Conservation (phyloP, 495 filamentous ascomycete genomes). For the Penicillium tannophilum region DNA sequence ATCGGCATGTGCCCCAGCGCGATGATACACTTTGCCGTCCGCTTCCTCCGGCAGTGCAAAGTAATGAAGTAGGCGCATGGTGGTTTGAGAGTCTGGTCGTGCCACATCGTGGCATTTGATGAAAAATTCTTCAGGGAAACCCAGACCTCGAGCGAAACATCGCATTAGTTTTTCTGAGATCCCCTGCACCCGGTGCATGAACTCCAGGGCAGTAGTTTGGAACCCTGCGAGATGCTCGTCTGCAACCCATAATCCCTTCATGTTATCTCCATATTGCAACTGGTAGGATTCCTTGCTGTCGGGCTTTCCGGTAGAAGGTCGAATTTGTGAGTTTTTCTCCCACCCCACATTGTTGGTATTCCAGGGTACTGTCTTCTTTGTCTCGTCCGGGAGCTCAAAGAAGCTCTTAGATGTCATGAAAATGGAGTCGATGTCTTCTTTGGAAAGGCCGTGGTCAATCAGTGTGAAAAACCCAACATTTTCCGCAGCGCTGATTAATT, state of each 20-base stretch:
- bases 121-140: conserved; percentile 60
- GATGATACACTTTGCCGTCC: conserved; percentile 52
- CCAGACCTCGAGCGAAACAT: conserved; percentile 61
- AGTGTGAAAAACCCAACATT: conserved; percentile 66
- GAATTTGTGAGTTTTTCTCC: conserved; percentile 63
- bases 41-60: conserved; percentile 45
- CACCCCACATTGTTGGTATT: conserved; percentile 61
- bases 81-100: conserved; percentile 53
- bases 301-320: conserved; percentile 60
- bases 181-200: conserved; percentile 55
- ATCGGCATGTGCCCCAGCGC: conserved; percentile 66
- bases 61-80: conserved; percentile 63
- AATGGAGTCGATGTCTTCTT: conserved; percentile 52
- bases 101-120: conserved; percentile 53
- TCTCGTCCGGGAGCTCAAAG: conserved; percentile 55
- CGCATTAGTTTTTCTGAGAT: conserved; percentile 60
- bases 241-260: conserved; percentile 54
- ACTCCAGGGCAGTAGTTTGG: conserved; percentile 39
- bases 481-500: conserved; percentile 60
- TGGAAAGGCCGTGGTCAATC: conserved; percentile 56
- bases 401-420: conserved; percentile 55
- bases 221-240: conserved; percentile 53
- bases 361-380: conserved; percentile 58
- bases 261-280: conserved; percentile 59
- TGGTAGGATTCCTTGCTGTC: conserved; percentile 67